Conservation (phyloP, 140 eudicot species). For the Anethum foeniculum region DNA sequence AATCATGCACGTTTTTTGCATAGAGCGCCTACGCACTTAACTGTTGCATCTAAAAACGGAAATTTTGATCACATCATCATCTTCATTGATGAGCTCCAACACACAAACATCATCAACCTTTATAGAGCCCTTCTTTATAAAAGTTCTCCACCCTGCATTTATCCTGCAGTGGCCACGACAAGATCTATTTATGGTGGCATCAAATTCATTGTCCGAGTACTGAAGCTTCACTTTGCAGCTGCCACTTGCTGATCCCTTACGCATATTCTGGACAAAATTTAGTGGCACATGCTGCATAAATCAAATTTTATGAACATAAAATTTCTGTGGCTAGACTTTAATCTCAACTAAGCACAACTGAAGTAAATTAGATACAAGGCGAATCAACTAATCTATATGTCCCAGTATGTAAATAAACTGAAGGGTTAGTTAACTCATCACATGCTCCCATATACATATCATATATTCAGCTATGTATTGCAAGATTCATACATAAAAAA, state of each 20-base stretch:
- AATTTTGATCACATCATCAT: background rate
- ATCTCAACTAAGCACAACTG: too few species aligned
- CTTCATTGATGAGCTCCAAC: background rate
- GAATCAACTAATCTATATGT: too few species aligned
- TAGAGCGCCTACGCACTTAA: background rate
- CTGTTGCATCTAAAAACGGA: background rate
- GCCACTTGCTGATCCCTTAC: background rate
- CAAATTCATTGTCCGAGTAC: background rate
- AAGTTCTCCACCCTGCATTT: background rate
- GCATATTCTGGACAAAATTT: background rate
- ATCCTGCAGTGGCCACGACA: background rate
- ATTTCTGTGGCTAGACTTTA: background rate
- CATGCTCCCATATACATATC: too few species aligned
- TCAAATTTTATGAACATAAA: background rate
- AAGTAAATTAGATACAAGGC: too few species aligned
- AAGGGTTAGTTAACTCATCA: too few species aligned
- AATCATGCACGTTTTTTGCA: background rate
- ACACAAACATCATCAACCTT: conserved; percentile 1
- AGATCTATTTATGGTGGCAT: background rate
- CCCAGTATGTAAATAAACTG: too few species aligned
- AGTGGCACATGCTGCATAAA: background rate
- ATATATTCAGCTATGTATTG: background rate
- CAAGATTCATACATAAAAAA: background rate
- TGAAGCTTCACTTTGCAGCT: background rate
- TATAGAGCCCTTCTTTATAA: background rate